These are phyloP conservation scores for Calonectria pauciramosa DNA, from an alignment of 2,329 filamentous ascomycete species.

Conservation along the genomic window DNA sequence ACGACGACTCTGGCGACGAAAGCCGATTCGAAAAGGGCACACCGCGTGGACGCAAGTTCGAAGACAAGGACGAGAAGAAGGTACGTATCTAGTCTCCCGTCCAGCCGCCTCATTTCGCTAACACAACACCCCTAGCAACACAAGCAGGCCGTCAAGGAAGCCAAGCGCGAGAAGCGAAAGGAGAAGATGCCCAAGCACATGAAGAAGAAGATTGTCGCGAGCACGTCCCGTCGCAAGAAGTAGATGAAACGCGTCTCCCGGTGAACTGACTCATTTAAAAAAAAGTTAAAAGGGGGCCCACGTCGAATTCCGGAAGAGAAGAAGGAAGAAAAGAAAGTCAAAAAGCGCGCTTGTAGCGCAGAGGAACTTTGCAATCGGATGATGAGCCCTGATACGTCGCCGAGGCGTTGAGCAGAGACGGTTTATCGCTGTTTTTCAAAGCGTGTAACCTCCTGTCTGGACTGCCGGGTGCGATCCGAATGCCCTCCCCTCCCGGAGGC, in stretches of 20 bases:
- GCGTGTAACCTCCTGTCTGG: slow-evolving; percentile 56
- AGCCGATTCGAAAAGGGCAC: slow-evolving; percentile 73
- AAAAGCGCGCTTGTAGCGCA: slow-evolving; percentile 6
- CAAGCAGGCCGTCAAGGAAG: slow-evolving; percentile 93
- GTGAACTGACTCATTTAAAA: neutral
- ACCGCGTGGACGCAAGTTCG: slow-evolving; percentile 86
- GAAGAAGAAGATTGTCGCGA: slow-evolving; percentile 88
- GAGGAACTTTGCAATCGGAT: slow-evolving; percentile 56
- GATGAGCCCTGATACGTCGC: slow-evolving; percentile 60
- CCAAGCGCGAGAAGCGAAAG: slow-evolving; percentile 92
- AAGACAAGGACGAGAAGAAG: slow-evolving; percentile 92
- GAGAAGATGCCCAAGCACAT: slow-evolving; percentile 97
- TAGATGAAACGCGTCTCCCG: slow-evolving; percentile 49
- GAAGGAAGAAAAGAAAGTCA: neutral
- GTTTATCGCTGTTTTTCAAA: slow-evolving; percentile 45
- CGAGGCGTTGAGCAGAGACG: slow-evolving; percentile 34
- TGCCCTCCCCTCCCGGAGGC: slow-evolving; percentile 35
- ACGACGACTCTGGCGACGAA: slow-evolving; percentile 62
- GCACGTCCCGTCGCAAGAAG: slow-evolving; percentile 74
- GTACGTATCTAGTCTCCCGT: slow-evolving; percentile 53
- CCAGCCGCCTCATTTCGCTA: slow-evolving; percentile 27
- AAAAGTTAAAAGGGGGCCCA: neutral
- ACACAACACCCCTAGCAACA: slow-evolving; percentile 68
- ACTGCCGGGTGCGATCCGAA: slow-evolving; percentile 55
- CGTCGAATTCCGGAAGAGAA: neutral